phyloP scores from a whole-genome alignment of 2,329 filamentous ascomycete genomes.

The Colletotrichum trifolii region DNA sequence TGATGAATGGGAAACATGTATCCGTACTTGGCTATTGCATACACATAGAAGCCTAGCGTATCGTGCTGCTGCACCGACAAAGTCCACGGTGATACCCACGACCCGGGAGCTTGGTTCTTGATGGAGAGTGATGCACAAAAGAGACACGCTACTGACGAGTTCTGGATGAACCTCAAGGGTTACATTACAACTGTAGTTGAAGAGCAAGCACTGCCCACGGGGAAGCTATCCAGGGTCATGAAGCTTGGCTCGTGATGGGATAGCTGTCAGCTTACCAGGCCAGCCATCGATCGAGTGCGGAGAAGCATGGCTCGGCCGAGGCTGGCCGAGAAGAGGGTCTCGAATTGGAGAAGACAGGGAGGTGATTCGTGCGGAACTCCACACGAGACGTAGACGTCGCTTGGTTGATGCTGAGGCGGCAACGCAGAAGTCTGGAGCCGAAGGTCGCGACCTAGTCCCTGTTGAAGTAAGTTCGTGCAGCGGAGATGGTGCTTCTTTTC shows the following conservation, averaged over 20 bases:
- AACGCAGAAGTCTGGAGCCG: constrained; percentile 24
- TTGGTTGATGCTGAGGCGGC: constrained; percentile 10
- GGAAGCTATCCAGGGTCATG: neutral
- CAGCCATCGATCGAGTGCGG: too few species aligned
- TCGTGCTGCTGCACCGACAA: constrained; percentile 13
- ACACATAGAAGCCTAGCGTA: neutral
- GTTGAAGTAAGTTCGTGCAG: constrained; percentile 9
- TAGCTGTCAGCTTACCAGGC: neutral
- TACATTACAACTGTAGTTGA: too few species aligned
- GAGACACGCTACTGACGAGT: constrained; percentile 3
- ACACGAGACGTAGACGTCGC: neutral
- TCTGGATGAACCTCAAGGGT: neutral
- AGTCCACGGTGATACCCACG: neutral
- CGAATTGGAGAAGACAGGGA: constrained; percentile 32
- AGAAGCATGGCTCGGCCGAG: constrained; percentile 23
- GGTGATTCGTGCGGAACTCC: constrained; percentile 36
- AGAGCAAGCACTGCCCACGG: neutral
- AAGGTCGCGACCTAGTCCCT: constrained; percentile 20
- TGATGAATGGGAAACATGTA: neutral
- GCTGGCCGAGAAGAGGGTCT: constrained; percentile 24
- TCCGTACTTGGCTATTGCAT: neutral
- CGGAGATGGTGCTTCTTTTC: constrained; percentile 10
- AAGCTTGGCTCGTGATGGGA: neutral
- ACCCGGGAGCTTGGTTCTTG: constrained; percentile 18
- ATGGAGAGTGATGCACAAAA: neutral